phyloP scores from a whole-genome alignment of 1,284 basidiomycete genomes.

The Moesziomyces sp. region DNA sequence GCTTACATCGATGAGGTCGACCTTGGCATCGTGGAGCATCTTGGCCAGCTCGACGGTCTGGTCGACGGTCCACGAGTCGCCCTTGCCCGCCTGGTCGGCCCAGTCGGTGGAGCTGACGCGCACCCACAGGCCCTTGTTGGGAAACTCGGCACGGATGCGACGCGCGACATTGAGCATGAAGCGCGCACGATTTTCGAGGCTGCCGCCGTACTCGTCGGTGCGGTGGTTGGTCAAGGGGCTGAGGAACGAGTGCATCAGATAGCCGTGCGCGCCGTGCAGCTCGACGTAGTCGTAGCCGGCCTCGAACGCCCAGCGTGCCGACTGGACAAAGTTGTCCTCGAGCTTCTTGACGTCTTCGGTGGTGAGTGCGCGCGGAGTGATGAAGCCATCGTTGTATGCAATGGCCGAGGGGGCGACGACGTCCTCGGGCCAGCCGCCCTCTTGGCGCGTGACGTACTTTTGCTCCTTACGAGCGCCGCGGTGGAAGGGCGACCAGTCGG shows the following conservation, averaged over 20 bases:
- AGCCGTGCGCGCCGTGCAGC: conserved; percentile 71
- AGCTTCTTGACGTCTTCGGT: conserved; percentile 74
- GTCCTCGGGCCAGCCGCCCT: conserved; percentile 79
- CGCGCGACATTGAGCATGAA: conserved; percentile 49
- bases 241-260: conserved; percentile 73
- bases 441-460: conserved; percentile 40
- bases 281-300: conserved; percentile 79
- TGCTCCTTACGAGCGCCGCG: conserved; percentile 65
- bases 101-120: conserved; percentile 62
- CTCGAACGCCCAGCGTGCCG: conserved; percentile 72
- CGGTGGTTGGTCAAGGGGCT: conserved; percentile 62
- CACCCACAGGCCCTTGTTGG: conserved; percentile 62
- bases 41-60: conserved; percentile 53
- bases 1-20: conserved; percentile 63
- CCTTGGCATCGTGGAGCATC: conserved; percentile 51
- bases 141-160: conserved; percentile 56
- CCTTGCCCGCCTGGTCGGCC: conserved; percentile 46
- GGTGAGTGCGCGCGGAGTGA: conserved; percentile 74
- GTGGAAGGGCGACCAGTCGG: conserved; percentile 68
- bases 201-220: conserved; percentile 66
- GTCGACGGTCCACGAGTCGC: conserved; percentile 56
- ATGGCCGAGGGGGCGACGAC: conserved; percentile 75
- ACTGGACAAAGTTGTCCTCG: conserved; percentile 76
- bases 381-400: conserved; percentile 71
- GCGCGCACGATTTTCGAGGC: conserved; percentile 56